Evolutionary conservation across 2,329 filamentous ascomycete genomes (phyloP).

Genomic region (Ambrosiella beaveri): DNA sequence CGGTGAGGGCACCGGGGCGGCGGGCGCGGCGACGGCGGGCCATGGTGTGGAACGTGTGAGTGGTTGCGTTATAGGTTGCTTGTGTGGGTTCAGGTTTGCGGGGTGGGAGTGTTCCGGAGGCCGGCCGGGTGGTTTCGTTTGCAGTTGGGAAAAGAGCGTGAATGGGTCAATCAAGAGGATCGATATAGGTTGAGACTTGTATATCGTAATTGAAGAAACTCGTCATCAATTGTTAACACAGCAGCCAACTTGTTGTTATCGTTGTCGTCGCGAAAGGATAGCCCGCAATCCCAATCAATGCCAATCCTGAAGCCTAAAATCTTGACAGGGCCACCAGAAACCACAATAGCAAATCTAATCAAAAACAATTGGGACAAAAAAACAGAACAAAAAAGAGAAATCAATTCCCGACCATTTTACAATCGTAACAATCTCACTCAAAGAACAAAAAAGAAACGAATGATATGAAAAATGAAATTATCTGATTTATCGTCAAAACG

Average conservation of each 20-base stretch:
- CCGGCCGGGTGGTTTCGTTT: background rate
- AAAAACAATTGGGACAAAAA: background rate
- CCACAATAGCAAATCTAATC: background rate
- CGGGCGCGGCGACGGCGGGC: constrained; percentile 39
- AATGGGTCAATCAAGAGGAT: too few relatives aligned
- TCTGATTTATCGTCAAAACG: background rate
- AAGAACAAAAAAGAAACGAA: constrained; percentile 2
- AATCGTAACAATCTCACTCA: background rate
- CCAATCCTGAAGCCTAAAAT: background rate
- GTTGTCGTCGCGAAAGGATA: too few relatives aligned
- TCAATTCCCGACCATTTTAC: too few relatives aligned
- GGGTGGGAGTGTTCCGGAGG: background rate
- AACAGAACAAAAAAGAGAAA: background rate
- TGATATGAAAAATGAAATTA: background rate
- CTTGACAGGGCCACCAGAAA: background rate
- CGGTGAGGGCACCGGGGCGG: constrained; percentile 40
- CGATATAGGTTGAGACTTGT: too few relatives aligned
- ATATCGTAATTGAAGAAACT: too few relatives aligned
- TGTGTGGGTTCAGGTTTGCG: background rate
- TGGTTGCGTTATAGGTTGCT: background rate
- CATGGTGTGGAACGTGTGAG: constrained; percentile 22
- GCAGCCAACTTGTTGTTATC: too few relatives aligned
- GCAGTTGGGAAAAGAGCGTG: too few relatives aligned
- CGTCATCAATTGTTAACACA: too few relatives aligned
- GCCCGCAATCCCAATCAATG: background rate